phyloP scores from a whole-genome alignment of 2,329 filamentous ascomycete species.

The Fusarium secorum region DNA sequence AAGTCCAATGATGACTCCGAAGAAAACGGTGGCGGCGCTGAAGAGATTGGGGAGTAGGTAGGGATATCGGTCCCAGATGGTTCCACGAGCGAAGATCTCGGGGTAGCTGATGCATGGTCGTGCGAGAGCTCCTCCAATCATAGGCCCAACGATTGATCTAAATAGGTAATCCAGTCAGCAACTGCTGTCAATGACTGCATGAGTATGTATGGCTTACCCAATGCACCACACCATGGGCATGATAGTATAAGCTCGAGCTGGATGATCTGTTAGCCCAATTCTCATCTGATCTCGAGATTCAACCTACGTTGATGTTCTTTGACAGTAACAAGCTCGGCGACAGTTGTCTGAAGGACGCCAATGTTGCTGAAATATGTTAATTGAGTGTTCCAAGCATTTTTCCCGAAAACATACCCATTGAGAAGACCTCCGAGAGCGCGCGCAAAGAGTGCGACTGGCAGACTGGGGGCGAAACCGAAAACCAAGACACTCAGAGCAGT shows the following conservation, averaged over 20 bases:
- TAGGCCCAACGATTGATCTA: slow-evolving; percentile 89
- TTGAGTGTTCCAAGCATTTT: neutral
- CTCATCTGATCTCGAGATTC: neutral
- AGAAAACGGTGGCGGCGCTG: slow-evolving; percentile 78
- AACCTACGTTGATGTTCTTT: slow-evolving; percentile 89
- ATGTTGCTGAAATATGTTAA: slow-evolving; percentile 72
- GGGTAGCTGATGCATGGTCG: slow-evolving; percentile 87
- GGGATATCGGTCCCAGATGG: slow-evolving; percentile 85
- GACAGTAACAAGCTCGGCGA: slow-evolving; percentile 89
- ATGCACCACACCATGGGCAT: slow-evolving; percentile 99
- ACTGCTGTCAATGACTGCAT: neutral
- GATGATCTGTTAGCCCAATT: slow-evolving; percentile 38
- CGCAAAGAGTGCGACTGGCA: slow-evolving; percentile 84
- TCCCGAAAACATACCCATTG: slow-evolving; percentile 76
- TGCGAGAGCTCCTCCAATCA: slow-evolving; percentile 88
- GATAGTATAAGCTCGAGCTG: slow-evolving; percentile 91
- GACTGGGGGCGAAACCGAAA: slow-evolving; percentile 87
- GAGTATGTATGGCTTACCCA: slow-evolving; percentile 63
- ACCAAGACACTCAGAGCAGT: slow-evolving; percentile 92
- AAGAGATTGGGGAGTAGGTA: slow-evolving; percentile 94
- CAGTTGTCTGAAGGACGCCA: slow-evolving; percentile 92
- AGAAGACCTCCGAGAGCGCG: slow-evolving; percentile 88
- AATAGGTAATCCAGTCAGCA: slow-evolving; percentile 42
- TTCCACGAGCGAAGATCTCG: slow-evolving; percentile 71
- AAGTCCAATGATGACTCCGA: slow-evolving; percentile 79